Evolutionary conservation across 139 green algal species (phyloP).

Genomic region (Chlorella sp.): DNA sequence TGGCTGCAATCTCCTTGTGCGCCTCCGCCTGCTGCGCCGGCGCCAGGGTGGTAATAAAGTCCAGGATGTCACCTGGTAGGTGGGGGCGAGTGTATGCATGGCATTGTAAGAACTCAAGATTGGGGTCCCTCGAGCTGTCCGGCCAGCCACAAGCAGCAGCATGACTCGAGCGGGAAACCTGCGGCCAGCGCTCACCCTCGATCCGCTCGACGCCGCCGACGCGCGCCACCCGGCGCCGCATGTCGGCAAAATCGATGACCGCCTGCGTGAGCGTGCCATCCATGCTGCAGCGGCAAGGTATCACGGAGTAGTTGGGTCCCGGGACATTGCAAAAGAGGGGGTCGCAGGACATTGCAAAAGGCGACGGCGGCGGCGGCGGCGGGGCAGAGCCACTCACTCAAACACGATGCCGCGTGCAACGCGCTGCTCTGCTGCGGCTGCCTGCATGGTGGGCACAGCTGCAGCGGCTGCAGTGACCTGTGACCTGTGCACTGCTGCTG

Average conservation of each 20-base stretch:
- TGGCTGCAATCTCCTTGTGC: conserved; percentile 21
- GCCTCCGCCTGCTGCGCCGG: not conserved
- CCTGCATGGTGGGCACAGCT: not conserved
- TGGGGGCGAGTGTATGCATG: not conserved
- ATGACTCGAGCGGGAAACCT: not conserved
- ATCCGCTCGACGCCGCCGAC: not conserved
- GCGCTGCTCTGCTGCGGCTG: not conserved
- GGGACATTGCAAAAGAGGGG: no score
- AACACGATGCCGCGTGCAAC: not conserved
- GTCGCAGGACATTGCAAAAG: not conserved
- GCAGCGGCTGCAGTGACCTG: not conserved
- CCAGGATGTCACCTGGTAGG: conserved; percentile 42
- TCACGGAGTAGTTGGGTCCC: no score
- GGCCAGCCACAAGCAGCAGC: not conserved
- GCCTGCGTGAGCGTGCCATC: conserved; percentile 25
- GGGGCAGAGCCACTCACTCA: not conserved
- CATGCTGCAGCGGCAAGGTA: conserved; percentile 3
- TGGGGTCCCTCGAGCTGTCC: no score
- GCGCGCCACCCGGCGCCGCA: not conserved
- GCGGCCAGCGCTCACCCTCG: not conserved
- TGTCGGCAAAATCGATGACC: conserved; percentile 48
- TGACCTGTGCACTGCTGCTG: not conserved
- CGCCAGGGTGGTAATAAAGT: conserved; percentile 15
- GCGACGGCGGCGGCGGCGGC: not conserved
- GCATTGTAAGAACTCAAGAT: not conserved